Base-by-base conservation (phyloP, 768 basidiomycete species). In the Amanita thiersii region DNA sequence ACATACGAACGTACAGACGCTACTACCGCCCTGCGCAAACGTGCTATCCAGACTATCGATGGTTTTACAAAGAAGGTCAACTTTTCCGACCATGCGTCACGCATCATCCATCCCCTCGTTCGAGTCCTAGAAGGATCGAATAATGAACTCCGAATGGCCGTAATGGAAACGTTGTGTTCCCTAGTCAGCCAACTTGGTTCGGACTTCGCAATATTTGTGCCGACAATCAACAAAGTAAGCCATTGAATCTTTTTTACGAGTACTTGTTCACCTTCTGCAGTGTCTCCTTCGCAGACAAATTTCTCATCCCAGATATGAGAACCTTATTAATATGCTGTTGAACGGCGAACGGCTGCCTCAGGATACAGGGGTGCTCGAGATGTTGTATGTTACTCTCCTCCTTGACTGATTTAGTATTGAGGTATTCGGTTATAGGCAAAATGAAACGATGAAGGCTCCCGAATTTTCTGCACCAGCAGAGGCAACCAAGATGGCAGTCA, bases 191-290 rank as follows among this genome's bases (percentile, higher is more conserved):
- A 99, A 54, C 77, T 99, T 39, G 93, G 93, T 1, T 82, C 93
- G 0, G 94, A 98, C 57, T 99, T 93, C 51, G 92, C 96, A 3
- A 90, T 99, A 32, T 99, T 98, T 52, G 87, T 98, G 25, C 92
- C 96, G 0, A 93, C 93, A 50, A 87, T 99, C 49, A 90, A 90
- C 60, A 97, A 98, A 73, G 93, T 87, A 40, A 17, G 36, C 21
- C 38, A 12, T 29, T 9, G 4, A 7, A 11, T 29, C 11, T 34
- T 11, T 2, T 24, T 26, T 17, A 32, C 10, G 14, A 9, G 4
- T 17, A 44, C 29, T 21, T 6, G n/a, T 32, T 47, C 40, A 47
- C 24, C 24, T 47, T 30, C 21, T 25, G 23, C 21, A 94, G 92
- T 79, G 80, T 45, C 65, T 93, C 20, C 62, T 86, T 12, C 74